A percentile compares a stretch with the other conserved stretches of the same genome.
Evolutionary conservation across 2,329 filamentous ascomycete genomes (phyloP).

Genomic region (Nemania sp.): DNA sequence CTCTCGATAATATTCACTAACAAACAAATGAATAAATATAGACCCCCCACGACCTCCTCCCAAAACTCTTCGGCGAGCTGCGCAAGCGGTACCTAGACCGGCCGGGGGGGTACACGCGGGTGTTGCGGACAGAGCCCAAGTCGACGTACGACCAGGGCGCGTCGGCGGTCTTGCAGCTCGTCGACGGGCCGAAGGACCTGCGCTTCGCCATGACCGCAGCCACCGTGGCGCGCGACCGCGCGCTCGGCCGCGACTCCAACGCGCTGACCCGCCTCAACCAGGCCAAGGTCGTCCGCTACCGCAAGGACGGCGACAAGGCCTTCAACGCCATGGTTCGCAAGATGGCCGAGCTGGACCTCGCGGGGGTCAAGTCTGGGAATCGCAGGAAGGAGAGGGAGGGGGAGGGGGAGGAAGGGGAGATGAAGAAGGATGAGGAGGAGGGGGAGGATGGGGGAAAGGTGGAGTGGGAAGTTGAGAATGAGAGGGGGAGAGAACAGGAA

Average conservation of each 20-base stretch:
- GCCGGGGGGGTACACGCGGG: constrained; percentile 91
- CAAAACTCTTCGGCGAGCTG: constrained; percentile 86
- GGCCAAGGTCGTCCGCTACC: no score
- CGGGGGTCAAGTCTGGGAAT: not conserved
- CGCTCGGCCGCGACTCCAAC: constrained; percentile 61
- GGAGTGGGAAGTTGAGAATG: no score
- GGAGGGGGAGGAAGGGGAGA: not conserved
- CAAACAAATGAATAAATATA: constrained; percentile 38
- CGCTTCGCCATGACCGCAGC: constrained; percentile 92
- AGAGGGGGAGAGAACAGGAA: no score
- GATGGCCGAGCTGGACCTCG: not conserved
- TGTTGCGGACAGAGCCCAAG: constrained; percentile 87
- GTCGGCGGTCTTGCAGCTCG: constrained; percentile 89
- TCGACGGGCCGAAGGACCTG: constrained; percentile 92
- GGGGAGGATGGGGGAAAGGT: no score
- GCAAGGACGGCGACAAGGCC: constrained; percentile 76
- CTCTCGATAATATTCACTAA: no score
- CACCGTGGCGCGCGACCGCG: constrained; percentile 69
- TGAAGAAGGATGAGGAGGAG: no score
- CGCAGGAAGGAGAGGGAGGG: not conserved
- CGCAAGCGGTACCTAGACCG: constrained; percentile 76
- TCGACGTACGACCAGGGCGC: constrained; percentile 83
- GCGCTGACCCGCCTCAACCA: constrained; percentile 77
- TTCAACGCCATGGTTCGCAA: constrained; percentile 67
- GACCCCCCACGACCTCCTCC: constrained; percentile 71